These are phyloP conservation scores for Vigna reflexopilosa DNA, from an alignment of 306 rosid species.

Conservation along the genomic window DNA sequence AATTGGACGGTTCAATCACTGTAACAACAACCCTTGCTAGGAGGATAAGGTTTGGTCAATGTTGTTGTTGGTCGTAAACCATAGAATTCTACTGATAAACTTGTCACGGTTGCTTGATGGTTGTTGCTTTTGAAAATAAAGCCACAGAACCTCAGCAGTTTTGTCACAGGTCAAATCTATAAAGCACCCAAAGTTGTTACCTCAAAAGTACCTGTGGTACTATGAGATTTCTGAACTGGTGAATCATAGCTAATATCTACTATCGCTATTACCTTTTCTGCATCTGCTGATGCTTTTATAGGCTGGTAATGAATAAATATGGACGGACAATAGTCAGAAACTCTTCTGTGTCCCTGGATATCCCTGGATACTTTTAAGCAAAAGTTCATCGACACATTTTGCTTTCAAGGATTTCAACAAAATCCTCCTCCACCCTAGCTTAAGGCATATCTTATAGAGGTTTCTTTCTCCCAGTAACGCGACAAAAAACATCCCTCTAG, in stretches of 20 bases:
- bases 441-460: neutral
- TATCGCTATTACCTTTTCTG: conserved; percentile 16
- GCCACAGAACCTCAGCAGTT: conserved; percentile 14
- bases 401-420: too few species aligned
- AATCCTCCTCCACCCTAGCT: neutral
- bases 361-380: too few species aligned
- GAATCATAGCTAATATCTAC: conserved; percentile 25
- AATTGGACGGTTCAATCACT: conserved; percentile 9
- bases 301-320: too few species aligned
- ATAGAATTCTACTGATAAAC: neutral
- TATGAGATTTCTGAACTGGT: conserved; percentile 22
- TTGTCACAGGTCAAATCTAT: neutral
- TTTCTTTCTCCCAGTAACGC: neutral
- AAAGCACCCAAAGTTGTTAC: conserved; percentile 12
- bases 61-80: neutral
- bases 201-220: conserved; percentile 7
- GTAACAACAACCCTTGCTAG: neutral
- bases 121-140: conserved; percentile 23
- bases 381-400: too few species aligned
- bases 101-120: neutral
- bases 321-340: too few species aligned
- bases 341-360: too few species aligned
- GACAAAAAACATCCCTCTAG: neutral
- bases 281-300: conserved; percentile 12
- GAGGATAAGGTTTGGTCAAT: conserved; percentile 17